These are phyloP conservation scores for Tetrahymena borealis DNA, from an alignment of 73 alveolate genomes.

Conservation along the genomic window DNA sequence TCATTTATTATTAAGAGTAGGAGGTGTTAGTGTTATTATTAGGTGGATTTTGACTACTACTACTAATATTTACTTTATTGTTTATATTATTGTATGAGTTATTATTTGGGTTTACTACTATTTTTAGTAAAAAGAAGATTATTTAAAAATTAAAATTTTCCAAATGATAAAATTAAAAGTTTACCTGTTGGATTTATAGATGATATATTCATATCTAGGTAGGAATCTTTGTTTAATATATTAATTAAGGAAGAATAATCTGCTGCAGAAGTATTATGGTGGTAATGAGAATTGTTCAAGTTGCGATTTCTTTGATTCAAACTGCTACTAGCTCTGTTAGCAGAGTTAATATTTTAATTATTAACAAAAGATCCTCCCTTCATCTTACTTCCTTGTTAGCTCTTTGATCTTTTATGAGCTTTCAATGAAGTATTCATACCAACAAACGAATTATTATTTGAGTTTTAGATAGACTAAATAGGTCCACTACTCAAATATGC, in stretches of 20 bases:
- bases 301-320: background rate
- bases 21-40: background rate
- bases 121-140: background rate
- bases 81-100: background rate
- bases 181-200: background rate
- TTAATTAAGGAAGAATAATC: background rate
- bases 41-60: background rate
- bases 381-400: background rate
- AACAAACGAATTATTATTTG: background rate
- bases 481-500: background rate
- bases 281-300: background rate
- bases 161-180: background rate
- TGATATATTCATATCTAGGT: background rate
- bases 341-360: background rate
- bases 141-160: background rate
- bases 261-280: background rate
- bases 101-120: background rate
- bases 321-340: background rate
- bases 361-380: background rate
- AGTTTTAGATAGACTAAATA: background rate
- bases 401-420: background rate
- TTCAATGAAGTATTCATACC: background rate
- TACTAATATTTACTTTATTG: background rate
- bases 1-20: background rate
- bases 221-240: background rate